These are phyloP conservation scores for Aspergillus aculeatus DNA, from an alignment of 2,329 filamentous ascomycete species.

Conservation along the genomic window DNA sequence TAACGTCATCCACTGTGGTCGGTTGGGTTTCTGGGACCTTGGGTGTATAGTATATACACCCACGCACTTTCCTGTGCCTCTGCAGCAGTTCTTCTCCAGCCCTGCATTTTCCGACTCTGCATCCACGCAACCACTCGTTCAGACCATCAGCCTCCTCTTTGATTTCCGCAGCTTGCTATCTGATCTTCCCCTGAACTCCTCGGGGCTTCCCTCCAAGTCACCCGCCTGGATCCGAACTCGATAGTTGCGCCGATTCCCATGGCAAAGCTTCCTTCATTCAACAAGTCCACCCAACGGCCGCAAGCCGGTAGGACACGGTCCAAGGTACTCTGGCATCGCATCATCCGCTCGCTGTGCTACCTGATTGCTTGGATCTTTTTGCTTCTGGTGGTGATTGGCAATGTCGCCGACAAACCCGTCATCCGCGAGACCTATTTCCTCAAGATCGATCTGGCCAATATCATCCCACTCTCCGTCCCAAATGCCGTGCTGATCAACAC, in stretches of 20 bases:
- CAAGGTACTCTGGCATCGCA: slow-evolving; percentile 56
- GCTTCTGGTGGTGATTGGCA: slow-evolving; percentile 77
- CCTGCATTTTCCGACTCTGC: neutral
- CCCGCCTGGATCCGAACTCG: neutral
- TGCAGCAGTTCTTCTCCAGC: neutral
- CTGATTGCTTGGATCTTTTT: slow-evolving; percentile 74
- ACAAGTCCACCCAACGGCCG: slow-evolving; percentile 25
- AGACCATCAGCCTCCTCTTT: neutral
- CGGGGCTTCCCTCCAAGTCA: neutral
- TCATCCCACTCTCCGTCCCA: slow-evolving; percentile 71
- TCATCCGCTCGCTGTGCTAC: slow-evolving; percentile 68
- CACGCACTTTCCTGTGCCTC: neutral
- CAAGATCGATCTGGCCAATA: slow-evolving; percentile 75
- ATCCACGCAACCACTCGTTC: neutral
- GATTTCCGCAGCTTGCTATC: neutral
- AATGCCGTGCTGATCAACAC: slow-evolving; percentile 78
- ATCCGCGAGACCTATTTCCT: slow-evolving; percentile 78
- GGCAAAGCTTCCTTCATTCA: slow-evolving; percentile 30
- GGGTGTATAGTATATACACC: neutral
- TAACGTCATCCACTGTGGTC: slow-evolving; percentile 1
- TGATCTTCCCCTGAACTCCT: neutral
- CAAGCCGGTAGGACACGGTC: slow-evolving; percentile 29
- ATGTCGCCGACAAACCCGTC: slow-evolving; percentile 61
- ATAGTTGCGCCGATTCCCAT: slow-evolving; percentile 11
- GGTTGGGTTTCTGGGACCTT: neutral